Percentiles rank a stretch among this genome's conserved stretches.
Conservation (phyloP, 2,329 filamentous ascomycete species). For the Nothophaeocryptopus gaeumannii region DNA sequence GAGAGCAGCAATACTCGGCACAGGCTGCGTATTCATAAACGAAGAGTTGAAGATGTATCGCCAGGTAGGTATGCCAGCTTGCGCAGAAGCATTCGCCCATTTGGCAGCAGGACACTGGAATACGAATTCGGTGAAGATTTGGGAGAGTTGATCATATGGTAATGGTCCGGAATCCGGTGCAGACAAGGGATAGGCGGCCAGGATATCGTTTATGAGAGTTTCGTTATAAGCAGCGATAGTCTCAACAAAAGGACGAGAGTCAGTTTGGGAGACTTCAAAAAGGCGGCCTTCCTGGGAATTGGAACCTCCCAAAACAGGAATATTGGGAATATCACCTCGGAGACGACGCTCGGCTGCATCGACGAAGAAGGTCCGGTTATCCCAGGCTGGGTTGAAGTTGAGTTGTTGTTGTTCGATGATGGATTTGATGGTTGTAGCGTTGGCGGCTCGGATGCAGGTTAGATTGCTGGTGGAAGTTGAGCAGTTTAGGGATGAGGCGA, state of each 20-base stretch:
- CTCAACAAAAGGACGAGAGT: slow-evolving; percentile 25
- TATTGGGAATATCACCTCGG: slow-evolving; percentile 32
- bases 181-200: slow-evolving; percentile 30
- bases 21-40: slow-evolving; percentile 33
- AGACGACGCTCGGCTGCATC: slow-evolving; percentile 29
- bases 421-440: slow-evolving; percentile 31
- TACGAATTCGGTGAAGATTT: slow-evolving; percentile 21
- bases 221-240: slow-evolving; percentile 20
- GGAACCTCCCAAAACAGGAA: slow-evolving; percentile 37
- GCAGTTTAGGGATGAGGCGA: slow-evolving; percentile 30
- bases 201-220: slow-evolving; percentile 24
- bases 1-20: slow-evolving; percentile 17
- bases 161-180: slow-evolving; percentile 15
- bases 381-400: slow-evolving; percentile 32
- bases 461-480: slow-evolving; percentile 27
- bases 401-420: slow-evolving; percentile 33
- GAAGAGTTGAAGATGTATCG: slow-evolving; percentile 40
- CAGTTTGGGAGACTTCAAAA: slow-evolving; percentile 30
- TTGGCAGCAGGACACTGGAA: slow-evolving; percentile 30
- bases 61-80: slow-evolving; percentile 35
- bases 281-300: slow-evolving; percentile 38
- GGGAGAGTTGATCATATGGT: slow-evolving; percentile 16
- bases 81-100: slow-evolving; percentile 31
- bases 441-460: slow-evolving; percentile 32
- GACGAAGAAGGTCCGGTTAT: slow-evolving; percentile 35